Percentiles rank a stretch among this genome's conserved stretches.
Conservation (phyloP, 2,329 filamentous ascomycete species). For the Emergomyces pasteurianus region DNA sequence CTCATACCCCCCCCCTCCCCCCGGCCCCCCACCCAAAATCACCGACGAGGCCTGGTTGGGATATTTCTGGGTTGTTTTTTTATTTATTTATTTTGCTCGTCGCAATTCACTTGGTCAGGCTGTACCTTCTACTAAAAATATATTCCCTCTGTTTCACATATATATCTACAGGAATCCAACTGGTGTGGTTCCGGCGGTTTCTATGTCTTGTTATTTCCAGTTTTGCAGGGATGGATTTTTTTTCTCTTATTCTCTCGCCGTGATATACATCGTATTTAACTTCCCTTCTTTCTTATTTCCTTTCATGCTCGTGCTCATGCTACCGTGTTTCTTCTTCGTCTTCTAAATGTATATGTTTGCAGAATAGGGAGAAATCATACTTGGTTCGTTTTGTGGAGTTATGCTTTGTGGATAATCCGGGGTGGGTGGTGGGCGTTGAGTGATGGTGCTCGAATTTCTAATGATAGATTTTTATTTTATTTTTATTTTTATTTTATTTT, state of each 20-base stretch:
- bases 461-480: neutral
- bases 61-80: too few relatives aligned
- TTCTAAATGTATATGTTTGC: neutral
- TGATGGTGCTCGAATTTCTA: neutral
- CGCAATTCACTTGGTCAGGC: too few relatives aligned
- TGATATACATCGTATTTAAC: neutral
- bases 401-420: neutral
- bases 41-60: too few relatives aligned
- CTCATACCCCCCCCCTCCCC: too few relatives aligned
- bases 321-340: neutral
- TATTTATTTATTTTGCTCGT: too few relatives aligned
- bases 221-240: neutral
- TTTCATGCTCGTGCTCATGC: neutral
- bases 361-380: neutral
- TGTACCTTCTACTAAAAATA: too few relatives aligned
- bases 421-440: neutral
- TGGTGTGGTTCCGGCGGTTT: neutral
- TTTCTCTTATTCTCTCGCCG: neutral
- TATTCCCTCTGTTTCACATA: neutral
- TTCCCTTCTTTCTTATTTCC: neutral
- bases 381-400: neutral
- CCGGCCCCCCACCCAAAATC: too few relatives aligned
- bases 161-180: neutral
- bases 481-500: too few relatives aligned
- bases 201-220: neutral